A percentile compares a stretch with the other conserved stretches of the same genome.
These are phyloP conservation scores for Aspergillus baeticus DNA, from an alignment of 495 filamentous ascomycete genomes.

Conservation along the genomic window DNA sequence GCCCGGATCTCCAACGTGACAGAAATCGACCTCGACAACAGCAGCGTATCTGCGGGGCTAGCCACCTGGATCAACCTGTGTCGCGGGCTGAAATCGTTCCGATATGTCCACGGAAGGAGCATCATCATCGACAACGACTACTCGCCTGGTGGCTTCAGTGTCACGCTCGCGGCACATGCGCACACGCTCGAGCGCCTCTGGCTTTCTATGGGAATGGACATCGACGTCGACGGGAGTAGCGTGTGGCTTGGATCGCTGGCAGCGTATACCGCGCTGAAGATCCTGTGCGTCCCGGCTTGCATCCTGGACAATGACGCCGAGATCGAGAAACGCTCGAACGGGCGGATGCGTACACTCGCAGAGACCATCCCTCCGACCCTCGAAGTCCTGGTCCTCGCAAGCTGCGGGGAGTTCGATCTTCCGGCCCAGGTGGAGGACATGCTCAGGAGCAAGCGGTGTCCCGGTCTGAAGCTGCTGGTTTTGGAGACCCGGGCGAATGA, in stretches of 20 bases:
- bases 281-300: background rate
- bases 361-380: background rate
- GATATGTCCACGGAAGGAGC: background rate
- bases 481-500: background rate
- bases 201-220: background rate
- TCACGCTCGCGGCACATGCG: background rate
- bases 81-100: conserved; percentile 4
- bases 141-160: background rate
- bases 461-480: background rate
- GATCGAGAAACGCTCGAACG: no score
- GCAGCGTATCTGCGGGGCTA: background rate
- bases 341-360: no score
- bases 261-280: background rate
- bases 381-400: background rate
- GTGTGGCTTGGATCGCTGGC: background rate
- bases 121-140: background rate
- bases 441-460: background rate
- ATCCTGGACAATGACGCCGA: no score
- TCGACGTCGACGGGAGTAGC: background rate
- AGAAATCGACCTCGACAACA: background rate
- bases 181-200: background rate
- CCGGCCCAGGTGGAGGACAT: background rate
- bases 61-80: background rate
- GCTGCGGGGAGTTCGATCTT: background rate
- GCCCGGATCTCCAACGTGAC: background rate